phyloP scores from a whole-genome alignment of 176 grass and related monocot genomes.

The Urochloa ruziziensis region DNA sequence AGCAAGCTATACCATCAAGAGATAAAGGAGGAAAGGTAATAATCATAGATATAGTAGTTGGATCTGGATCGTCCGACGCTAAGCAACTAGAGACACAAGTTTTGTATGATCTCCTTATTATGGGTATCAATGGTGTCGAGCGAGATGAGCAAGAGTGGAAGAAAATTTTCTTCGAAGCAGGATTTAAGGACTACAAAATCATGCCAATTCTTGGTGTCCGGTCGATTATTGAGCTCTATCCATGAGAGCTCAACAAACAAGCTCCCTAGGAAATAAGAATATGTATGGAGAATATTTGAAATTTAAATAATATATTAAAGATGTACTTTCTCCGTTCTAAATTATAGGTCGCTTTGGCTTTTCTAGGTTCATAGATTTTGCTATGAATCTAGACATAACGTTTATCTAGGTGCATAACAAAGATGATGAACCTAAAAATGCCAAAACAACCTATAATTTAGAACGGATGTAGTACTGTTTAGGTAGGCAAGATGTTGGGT shows the following conservation, averaged over 20 bases:
- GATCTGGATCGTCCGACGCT: background rate
- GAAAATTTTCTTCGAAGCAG: background rate
- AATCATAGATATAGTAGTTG: conserved; percentile 47
- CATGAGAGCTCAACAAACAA: background rate
- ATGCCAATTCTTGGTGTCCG: background rate
- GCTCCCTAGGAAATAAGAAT: too few species aligned
- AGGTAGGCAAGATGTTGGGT: too few species aligned
- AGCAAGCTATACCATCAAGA: conserved; percentile 35
- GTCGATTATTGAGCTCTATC: background rate
- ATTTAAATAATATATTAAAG: too few species aligned
- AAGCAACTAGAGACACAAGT: conserved; percentile 28
- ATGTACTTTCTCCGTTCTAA: too few species aligned
- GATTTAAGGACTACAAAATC: background rate
- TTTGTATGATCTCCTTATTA: background rate
- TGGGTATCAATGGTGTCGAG: background rate
- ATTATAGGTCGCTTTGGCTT: too few species aligned
- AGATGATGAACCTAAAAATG: too few species aligned
- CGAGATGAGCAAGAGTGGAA: background rate
- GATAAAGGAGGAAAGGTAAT: conserved; percentile 48
- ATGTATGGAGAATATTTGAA: too few species aligned
- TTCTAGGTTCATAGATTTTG: too few species aligned
- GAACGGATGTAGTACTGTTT: too few species aligned
- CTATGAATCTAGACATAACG: too few species aligned
- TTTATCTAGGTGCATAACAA: too few species aligned
- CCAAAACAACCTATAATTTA: too few species aligned